Conservation (phyloP, 2,329 filamentous ascomycete species). For the Mariannaea elegans region DNA sequence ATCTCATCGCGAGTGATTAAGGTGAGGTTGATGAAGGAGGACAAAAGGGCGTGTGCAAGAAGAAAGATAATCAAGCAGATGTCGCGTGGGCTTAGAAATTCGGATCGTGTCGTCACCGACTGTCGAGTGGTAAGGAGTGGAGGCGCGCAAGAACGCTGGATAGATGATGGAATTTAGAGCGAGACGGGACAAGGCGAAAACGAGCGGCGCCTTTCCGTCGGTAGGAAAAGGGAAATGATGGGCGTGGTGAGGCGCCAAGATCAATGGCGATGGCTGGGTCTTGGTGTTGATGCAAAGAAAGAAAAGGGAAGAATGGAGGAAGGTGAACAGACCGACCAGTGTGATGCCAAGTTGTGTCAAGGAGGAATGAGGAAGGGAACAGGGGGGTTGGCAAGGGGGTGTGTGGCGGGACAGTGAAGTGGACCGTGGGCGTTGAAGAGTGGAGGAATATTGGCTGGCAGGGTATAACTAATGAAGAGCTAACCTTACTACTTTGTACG, state of each 20-base stretch:
- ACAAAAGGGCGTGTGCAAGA: conserved; percentile 5
- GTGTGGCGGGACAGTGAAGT: conserved; percentile 11
- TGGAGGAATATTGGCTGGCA: neutral
- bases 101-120: conserved; percentile 7
- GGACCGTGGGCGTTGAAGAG: neutral
- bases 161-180: neutral
- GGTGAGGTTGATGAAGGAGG: conserved; percentile 14
- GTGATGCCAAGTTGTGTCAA: conserved; percentile 26
- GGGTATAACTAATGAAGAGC: no score
- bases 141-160: conserved; percentile 11
- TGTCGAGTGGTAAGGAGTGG: conserved; percentile 4
- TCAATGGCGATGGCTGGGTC: conserved; percentile 24
- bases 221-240: neutral
- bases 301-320: conserved; percentile 24
- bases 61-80: conserved; percentile 14
- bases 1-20: conserved; percentile 33
- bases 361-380: conserved; percentile 6
- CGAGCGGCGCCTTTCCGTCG: conserved; percentile 15
- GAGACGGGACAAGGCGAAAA: conserved; percentile 14
- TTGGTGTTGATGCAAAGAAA: conserved; percentile 34
- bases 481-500: no score
- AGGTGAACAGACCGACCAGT: conserved; percentile 12
- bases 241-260: conserved; percentile 16
- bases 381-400: conserved; percentile 23
- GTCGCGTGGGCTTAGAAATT: conserved; percentile 12